phyloP scores from a whole-genome alignment of 257 asterid species.

The Plectranthus barbatus region DNA sequence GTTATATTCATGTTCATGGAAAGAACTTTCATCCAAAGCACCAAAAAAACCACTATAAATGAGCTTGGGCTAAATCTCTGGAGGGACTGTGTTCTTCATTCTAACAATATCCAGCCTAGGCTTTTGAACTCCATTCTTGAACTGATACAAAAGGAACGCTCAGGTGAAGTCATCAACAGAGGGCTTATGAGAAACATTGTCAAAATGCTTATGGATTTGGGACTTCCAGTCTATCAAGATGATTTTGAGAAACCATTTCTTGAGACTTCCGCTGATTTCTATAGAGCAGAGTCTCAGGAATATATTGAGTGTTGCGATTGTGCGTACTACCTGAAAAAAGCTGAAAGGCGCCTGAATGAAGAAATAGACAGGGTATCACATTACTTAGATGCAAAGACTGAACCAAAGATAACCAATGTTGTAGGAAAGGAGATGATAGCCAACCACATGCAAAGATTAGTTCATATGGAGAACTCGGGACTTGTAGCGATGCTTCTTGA shows the following conservation, averaged over 20 bases:
- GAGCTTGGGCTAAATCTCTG: constrained; percentile 91
- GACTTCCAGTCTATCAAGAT: constrained; percentile 72
- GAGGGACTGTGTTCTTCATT: constrained; percentile 76
- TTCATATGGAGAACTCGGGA: constrained; percentile 88
- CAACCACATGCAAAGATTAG: constrained; percentile 75
- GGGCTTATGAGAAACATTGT: constrained; percentile 78
- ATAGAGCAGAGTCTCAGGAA: constrained; percentile 78
- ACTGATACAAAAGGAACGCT: constrained; percentile 55
- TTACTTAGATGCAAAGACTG: constrained; percentile 70
- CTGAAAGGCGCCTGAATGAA: constrained; percentile 74
- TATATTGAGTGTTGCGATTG: constrained; percentile 80
- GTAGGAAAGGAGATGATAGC: constrained; percentile 88
- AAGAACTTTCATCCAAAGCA: constrained; percentile 64
- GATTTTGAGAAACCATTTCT: constrained; percentile 83
- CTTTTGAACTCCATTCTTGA: constrained; percentile 72
- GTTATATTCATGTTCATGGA: constrained; percentile 94
- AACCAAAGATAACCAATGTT: constrained; percentile 58
- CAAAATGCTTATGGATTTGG: constrained; percentile 83
- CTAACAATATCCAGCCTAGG: constrained; percentile 55
- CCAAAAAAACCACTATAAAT: constrained; percentile 60
- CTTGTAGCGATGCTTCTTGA: constrained; percentile 75
- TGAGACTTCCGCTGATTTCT: constrained; percentile 78
- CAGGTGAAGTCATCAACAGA: constrained; percentile 79
- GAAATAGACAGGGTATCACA: constrained; percentile 85
- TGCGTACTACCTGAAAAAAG: constrained; percentile 76